phyloP scores from a whole-genome alignment of 2,329 filamentous ascomycete species.

The Epichloe gansuensis region DNA sequence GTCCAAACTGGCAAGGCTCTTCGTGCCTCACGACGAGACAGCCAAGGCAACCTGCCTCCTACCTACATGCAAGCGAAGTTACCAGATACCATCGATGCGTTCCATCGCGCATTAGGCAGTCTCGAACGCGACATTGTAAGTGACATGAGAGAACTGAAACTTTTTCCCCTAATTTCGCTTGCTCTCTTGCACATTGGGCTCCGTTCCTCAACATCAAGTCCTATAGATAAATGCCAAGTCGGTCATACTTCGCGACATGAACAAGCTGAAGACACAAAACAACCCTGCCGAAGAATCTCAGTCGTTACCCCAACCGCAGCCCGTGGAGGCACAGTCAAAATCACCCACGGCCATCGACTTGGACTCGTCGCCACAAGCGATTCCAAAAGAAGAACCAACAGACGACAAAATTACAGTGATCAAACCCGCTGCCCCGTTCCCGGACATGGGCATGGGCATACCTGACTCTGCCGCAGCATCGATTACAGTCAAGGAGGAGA shows the following conservation, averaged over 20 bases:
- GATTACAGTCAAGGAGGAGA: conserved; percentile 13
- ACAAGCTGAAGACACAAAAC: conserved; percentile 21
- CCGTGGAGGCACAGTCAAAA: conserved; percentile 23
- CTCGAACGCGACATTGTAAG: conserved; percentile 45
- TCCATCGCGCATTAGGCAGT: conserved; percentile 42
- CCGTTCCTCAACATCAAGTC: not conserved
- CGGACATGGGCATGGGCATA: conserved; percentile 40
- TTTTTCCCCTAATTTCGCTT: not conserved
- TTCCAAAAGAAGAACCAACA: conserved; percentile 18
- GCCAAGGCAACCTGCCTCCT: conserved; percentile 24
- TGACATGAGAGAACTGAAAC: not conserved
- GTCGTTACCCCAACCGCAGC: conserved; percentile 10
- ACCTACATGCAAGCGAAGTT: conserved; percentile 28
- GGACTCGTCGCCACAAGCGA: conserved; percentile 20
- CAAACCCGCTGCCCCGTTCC: conserved; percentile 35
- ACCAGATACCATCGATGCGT: conserved; percentile 32
- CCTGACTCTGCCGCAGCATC: conserved; percentile 9
- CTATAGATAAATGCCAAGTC: conserved; percentile 36
- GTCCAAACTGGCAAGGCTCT: conserved; percentile 47
- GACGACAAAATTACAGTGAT: conserved; percentile 21
- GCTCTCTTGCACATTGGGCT: not conserved
- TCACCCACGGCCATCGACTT: conserved; percentile 24
- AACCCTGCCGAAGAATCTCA: conserved; percentile 8
- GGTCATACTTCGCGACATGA: conserved; percentile 40
- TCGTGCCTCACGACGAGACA: conserved; percentile 33